A percentile compares a stretch with the other conserved stretches of the same genome.
phyloP scores from a whole-genome alignment of 2,329 filamentous ascomycete species.

The Neopestalotiopsis rosae region DNA sequence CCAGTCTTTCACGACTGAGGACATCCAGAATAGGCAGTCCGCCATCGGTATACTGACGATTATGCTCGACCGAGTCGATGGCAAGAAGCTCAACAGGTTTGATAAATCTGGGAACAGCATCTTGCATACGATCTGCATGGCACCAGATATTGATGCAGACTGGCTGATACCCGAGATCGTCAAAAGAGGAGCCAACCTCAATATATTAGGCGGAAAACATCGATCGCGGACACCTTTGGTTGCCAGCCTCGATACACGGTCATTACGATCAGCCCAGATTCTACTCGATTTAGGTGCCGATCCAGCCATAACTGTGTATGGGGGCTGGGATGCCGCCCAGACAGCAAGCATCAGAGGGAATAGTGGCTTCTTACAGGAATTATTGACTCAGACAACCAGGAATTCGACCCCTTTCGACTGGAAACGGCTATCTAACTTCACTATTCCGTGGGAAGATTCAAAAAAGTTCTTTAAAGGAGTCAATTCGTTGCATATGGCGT shows the following conservation, averaged over 20 bases:
- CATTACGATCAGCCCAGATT: neutral
- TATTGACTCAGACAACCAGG: neutral
- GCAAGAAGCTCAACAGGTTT: neutral
- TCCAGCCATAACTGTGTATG: rapidly evolving
- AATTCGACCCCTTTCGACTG: neutral
- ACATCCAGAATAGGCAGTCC: rapidly evolving
- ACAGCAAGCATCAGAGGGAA: neutral
- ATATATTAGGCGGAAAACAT: too few species aligned
- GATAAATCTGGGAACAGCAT: rapidly evolving
- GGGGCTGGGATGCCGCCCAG: neutral
- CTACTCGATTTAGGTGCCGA: neutral
- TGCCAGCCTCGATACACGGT: neutral
- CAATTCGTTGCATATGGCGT: neutral
- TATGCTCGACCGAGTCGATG: neutral
- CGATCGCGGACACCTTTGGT: too few species aligned
- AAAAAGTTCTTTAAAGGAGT: neutral
- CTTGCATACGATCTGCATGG: neutral
- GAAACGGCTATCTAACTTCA: neutral
- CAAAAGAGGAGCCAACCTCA: neutral
- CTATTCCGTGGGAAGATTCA: neutral
- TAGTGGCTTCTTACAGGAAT: neutral
- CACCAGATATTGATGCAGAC: neutral
- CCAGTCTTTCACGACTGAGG: neutral
- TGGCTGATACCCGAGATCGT: neutral
- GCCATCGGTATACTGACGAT: neutral